Conservation (phyloP, 2,329 filamentous ascomycete genomes). For the Delphinella strobiligena region DNA sequence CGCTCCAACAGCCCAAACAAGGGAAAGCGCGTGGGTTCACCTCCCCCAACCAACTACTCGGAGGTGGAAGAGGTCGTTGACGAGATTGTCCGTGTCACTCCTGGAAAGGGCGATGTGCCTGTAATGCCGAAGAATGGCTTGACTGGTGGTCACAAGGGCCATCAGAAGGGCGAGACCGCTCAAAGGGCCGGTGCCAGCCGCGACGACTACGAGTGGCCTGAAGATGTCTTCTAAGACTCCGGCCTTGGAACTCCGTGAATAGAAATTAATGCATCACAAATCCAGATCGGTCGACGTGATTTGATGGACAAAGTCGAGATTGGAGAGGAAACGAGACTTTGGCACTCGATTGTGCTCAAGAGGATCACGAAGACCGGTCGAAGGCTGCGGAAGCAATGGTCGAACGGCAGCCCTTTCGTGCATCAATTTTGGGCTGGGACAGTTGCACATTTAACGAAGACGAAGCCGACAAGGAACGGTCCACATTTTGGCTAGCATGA, state of each 20-base stretch:
- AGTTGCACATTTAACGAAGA: neutral
- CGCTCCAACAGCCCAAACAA: conserved; percentile 16
- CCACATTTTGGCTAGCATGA: neutral
- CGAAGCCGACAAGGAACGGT: neutral
- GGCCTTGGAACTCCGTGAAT: neutral
- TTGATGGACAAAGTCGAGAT: neutral
- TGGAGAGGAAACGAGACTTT: too few relatives aligned
- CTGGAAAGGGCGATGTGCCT: conserved; percentile 11
- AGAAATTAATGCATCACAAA: neutral
- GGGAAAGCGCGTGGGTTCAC: conserved; percentile 13
- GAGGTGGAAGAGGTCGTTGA: conserved; percentile 12
- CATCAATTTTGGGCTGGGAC: neutral
- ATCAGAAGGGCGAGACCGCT: neutral
- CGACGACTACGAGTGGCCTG: conserved; percentile 21
- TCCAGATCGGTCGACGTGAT: too few relatives aligned
- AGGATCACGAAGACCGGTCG: too few relatives aligned
- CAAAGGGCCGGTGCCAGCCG: conserved; percentile 13
- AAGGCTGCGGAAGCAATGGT: too few relatives aligned
- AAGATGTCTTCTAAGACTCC: conserved; percentile 22
- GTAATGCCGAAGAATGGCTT: conserved; percentile 12
- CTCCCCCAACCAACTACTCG: conserved; percentile 9
- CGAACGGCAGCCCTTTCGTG: neutral
- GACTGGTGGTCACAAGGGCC: neutral
- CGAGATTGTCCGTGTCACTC: conserved; percentile 12
- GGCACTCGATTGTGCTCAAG: neutral